Evolutionary conservation across 2,329 filamentous ascomycete genomes (phyloP), one percentile per base, ranked within the genome.

Genomic region (Aureobasidium sp.): DNA sequence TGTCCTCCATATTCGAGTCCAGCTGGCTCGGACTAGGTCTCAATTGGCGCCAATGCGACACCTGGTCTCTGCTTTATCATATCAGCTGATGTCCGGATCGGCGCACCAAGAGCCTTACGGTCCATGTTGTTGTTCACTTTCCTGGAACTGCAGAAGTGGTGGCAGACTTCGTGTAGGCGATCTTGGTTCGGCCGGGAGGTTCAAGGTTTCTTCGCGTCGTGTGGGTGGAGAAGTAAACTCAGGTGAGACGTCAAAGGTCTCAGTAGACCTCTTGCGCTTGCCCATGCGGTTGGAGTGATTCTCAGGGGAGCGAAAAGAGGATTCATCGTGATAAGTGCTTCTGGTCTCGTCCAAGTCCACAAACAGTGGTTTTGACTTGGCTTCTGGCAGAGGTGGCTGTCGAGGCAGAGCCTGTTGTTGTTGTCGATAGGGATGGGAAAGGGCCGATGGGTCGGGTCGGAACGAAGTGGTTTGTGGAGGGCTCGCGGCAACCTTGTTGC

Each of bases 201-300:
- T 21, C 25, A 41, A 42, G 32, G 34, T n/a, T 34, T 50, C 57
- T 32, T 41, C 44, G 21, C 45, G 45, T 30, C 45, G 57, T 8
- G 57, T 11, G 27, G 44, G 34, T 16, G 57, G 45, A 30, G 57
- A 49, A 10, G 11, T 16, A 16, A 59, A 50, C 16, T 49, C 57
- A 16, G 57, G 36, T 16, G 36, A 42, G 16, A 14, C 14, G 3
- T 50, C 50, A 16, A 49, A 50, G 16, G 45, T 14, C 13, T 59
- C 57, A 11, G 13, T 27, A 32, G 57, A 59, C 37, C 57, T 59
- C 42, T 59, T 59, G 27, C 57, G 57, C 36, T 59, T 59, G 21
- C 54, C 54, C 6, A 25, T 9, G 3, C 30, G 57, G 16, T 32
- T 50, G 27, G 36, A 30, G 10, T 50, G 34, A 21, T 34, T 13